phyloP scores from a whole-genome alignment of 2,329 filamentous ascomycete genomes.

The Xylariaceae sp. region DNA sequence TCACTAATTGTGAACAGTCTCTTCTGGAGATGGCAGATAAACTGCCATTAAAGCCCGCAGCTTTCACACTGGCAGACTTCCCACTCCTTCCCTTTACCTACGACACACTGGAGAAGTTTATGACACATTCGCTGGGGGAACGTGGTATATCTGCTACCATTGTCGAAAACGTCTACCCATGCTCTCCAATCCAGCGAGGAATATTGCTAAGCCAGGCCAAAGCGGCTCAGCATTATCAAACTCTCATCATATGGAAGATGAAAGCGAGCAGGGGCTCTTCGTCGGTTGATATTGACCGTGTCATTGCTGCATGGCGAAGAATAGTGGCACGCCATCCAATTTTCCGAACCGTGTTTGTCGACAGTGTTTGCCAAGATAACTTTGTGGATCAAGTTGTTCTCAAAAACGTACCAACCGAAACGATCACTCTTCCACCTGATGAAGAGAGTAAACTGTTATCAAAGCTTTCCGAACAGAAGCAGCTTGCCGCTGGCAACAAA shows the following conservation, averaged over 20 bases:
- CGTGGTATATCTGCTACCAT: background rate
- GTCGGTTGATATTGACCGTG: background rate
- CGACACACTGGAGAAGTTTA: background rate
- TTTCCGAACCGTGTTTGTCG: constrained; percentile 4
- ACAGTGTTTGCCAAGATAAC: background rate
- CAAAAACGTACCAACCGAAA: background rate
- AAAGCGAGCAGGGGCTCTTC: background rate
- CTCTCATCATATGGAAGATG: background rate
- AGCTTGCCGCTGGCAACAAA: background rate
- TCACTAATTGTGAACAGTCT: background rate
- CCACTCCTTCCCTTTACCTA: background rate
- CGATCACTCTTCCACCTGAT: background rate
- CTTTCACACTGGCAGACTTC: background rate
- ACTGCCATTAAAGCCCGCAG: background rate
- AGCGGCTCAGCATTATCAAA: constrained; percentile 1
- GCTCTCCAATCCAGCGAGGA: constrained; percentile 1
- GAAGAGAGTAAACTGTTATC: background rate
- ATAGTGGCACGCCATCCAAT: background rate
- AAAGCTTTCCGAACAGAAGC: background rate
- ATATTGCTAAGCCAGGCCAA: constrained; percentile 7
- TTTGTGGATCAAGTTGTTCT: background rate
- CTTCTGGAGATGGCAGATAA: background rate
- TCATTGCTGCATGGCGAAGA: background rate
- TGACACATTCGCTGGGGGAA: background rate
- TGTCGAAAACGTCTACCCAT: constrained; percentile 5